Percentiles rank a stretch among this genome's conserved stretches.
Conservation (phyloP, 73 alveolate genomes). For the Tetrahymena elliotti region DNA sequence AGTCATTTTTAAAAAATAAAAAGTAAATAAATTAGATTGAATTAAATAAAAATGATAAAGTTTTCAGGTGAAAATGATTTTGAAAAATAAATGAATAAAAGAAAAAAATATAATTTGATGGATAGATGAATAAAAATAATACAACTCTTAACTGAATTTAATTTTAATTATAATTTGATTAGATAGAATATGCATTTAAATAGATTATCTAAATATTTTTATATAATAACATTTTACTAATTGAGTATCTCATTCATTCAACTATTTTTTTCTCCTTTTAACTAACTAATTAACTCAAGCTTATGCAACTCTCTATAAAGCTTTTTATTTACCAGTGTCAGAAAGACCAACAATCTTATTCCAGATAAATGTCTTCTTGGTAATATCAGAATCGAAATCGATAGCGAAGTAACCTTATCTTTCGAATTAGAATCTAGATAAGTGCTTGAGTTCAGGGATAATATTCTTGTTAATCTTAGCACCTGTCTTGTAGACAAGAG, state of each 20-base stretch:
- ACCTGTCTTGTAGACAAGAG: slow-evolving; percentile 58
- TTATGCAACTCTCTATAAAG: slow-evolving; percentile 6
- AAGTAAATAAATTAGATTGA: too few species aligned
- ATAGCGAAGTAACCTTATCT: slow-evolving; percentile 95
- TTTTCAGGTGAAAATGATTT: too few species aligned
- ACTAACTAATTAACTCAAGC: not conserved
- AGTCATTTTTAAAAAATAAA: too few species aligned
- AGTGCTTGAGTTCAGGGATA: slow-evolving; percentile 38
- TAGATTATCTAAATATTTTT: not conserved
- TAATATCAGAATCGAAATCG: slow-evolving; percentile 76
- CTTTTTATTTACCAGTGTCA: slow-evolving; percentile 68
- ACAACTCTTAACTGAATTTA: too few species aligned
- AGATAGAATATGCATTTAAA: not conserved
- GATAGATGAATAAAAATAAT: too few species aligned
- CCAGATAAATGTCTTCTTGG: slow-evolving; percentile 58
- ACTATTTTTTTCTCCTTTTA: not conserved
- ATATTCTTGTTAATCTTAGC: slow-evolving; percentile 65
- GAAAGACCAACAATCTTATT: slow-evolving; percentile 69
- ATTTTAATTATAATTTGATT: too few species aligned
- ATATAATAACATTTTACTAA: too few species aligned
- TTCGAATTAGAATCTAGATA: slow-evolving; percentile 92
- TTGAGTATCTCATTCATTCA: too few species aligned
- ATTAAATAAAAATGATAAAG: too few species aligned
- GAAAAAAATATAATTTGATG: too few species aligned
- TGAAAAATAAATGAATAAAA: too few species aligned